phyloP scores from a whole-genome alignment of 345 rosid species.

The Streptanthus diversifolius region DNA sequence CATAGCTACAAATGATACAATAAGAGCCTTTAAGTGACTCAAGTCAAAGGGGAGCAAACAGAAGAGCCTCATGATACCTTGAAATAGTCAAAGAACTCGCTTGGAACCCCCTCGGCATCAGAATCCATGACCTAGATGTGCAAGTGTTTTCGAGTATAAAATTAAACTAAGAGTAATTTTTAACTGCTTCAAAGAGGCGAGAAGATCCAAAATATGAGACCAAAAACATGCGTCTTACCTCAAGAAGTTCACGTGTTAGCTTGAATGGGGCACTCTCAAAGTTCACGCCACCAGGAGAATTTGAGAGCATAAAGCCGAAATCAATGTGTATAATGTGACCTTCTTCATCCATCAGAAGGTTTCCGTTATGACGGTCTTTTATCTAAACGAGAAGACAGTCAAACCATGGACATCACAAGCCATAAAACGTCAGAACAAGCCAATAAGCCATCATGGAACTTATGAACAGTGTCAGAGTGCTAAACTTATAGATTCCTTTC shows the following conservation, averaged over 20 bases:
- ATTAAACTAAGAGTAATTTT: background rate
- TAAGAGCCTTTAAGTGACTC: background rate
- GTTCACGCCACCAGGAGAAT: conserved; percentile 98
- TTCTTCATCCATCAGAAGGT: conserved; percentile 89
- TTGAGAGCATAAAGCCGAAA: conserved; percentile 98
- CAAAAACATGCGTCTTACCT: conserved; percentile 41
- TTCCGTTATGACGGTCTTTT: conserved; percentile 97
- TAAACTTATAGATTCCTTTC: background rate
- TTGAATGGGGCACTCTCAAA: conserved; percentile 99
- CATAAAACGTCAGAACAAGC: background rate
- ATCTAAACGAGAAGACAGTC: conserved; percentile 37
- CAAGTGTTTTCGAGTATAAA: background rate
- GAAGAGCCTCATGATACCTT: conserved; percentile 49
- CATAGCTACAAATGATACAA: no score
- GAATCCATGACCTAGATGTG: conserved; percentile 90
- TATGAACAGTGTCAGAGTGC: background rate
- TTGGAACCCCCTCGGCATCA: conserved; percentile 98
- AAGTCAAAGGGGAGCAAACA: background rate
- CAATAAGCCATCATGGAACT: background rate
- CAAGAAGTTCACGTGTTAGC: conserved; percentile 98
- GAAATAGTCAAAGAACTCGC: conserved; percentile 98
- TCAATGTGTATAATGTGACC: conserved; percentile 98
- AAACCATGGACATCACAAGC: background rate
- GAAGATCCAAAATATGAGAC: background rate
- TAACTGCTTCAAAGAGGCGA: no score